A percentile compares a stretch with the other conserved stretches of the same genome.
Conservation (phyloP, 2,329 filamentous ascomycete species). For the Rasamsonia emersonii region DNA sequence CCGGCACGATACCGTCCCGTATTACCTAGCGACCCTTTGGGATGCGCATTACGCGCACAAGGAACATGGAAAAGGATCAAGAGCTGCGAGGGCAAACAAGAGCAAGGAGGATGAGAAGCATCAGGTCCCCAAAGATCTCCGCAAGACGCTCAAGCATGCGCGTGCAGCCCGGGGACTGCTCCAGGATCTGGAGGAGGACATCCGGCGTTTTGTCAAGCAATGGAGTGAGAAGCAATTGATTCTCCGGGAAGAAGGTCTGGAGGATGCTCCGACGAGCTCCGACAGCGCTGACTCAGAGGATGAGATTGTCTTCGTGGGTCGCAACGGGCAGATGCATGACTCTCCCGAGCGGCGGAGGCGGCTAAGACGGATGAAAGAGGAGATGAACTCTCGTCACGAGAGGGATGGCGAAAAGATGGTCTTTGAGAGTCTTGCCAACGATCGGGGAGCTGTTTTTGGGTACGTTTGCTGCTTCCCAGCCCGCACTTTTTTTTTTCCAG, state of each 20-base stretch:
- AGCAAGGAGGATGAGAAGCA: constrained; percentile 21
- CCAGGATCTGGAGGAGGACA: constrained; percentile 74
- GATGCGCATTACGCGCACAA: constrained; percentile 49
- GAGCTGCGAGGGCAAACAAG: constrained; percentile 32
- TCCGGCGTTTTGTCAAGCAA: constrained; percentile 62
- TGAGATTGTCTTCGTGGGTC: constrained; percentile 83
- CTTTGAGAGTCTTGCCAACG: constrained; percentile 69
- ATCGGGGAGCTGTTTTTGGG: constrained; percentile 73
- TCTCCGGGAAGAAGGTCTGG: constrained; percentile 37
- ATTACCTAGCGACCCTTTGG: constrained; percentile 83
- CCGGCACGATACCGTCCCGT: constrained; percentile 64
- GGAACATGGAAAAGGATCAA: constrained; percentile 28
- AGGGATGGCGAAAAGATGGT: constrained; percentile 60
- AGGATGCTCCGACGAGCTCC: constrained; percentile 32
- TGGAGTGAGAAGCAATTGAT: constrained; percentile 49
- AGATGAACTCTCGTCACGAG: constrained; percentile 20
- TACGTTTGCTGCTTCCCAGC: constrained; percentile 37
- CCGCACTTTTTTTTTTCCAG: constrained; percentile 2
- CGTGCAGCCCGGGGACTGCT: constrained; percentile 72
- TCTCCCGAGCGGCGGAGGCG: constrained; percentile 45
- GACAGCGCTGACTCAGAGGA: constrained; percentile 56
- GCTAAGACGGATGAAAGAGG: constrained; percentile 37
- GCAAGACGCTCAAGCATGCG: constrained; percentile 68
- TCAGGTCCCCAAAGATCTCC: constrained; percentile 68
- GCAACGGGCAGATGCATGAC: constrained; percentile 57